Evolutionary conservation across 192 early-diverging fungal species (phyloP), one percentile per base, ranked within the genome.

Genomic region (Obelidium mucronatum): DNA sequence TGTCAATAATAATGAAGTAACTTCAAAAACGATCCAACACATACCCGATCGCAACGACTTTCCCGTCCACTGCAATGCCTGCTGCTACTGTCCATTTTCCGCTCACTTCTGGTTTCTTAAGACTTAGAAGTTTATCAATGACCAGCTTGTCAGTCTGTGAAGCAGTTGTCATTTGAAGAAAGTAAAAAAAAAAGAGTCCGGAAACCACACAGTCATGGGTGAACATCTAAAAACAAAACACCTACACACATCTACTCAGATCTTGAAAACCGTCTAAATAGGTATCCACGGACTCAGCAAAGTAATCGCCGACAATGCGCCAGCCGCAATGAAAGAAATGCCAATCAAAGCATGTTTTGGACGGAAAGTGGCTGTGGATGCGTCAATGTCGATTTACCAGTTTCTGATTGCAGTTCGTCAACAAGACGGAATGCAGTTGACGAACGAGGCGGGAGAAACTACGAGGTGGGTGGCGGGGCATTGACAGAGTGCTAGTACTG

Each of bases 311-410:
- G 96, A 98, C 86, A 83, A 94, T 79, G 95, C 95, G 15, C 92
- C 95, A n/a, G 75, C 76, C 24, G 94, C 96, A 3, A 90, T 95
- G 67, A 93, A 91, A 51, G 89, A 87, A n/a, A 90, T 76, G 19
- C 48, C 75, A 26, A 63, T 76, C 33, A 35, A n/a, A 31, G 65
- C 63, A 6, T 69, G 52, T 33, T 48, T 54, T 30, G 67, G 67
- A 1, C 52, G 42, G 24, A 48, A 48, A 54, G 93, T 99, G 3
- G 97, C 97, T 24, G 93, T 99, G 53, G 97, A 99, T 77, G 97
- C 97, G 26, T 97, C 96, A 17, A 99, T 96, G 90, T 92, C 93
- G 53, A 92, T 99, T 56, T 99, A 99, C 80, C 97, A 99, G 86
- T 99, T 99, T 84, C 90, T 99, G 79, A 94, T 99, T 59, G 97